Evolutionary conservation across 495 filamentous ascomycete genomes (phyloP), one percentile per base, ranked within the genome.

Genomic region (Bathelium albidoporum): DNA sequence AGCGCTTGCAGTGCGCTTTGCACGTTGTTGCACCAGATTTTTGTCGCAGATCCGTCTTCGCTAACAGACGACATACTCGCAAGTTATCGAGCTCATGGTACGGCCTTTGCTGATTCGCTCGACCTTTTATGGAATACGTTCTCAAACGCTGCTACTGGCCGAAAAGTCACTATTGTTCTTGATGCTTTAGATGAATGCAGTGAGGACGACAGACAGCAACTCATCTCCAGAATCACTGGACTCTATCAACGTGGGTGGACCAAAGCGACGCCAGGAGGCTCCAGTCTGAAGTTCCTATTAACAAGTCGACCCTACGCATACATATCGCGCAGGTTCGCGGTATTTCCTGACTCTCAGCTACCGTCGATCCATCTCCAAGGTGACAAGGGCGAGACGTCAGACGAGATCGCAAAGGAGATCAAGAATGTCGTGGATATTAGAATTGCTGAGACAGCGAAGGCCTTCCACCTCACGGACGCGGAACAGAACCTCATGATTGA

Each of bases 11-110:
- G 62, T 31, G 80, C 80, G 5, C 65, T 83, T 1, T 74, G 73
- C 24, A 73, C 73, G 20, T 65, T 85, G 11, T 65, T 84, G 26
- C 79, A 79, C 61, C 79, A 83, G 65, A 58, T 84, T 1, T 79
- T 81, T 61, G 58, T 49, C 0, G 60, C 68, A 41, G 71, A 67
- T 20, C 69, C 36, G 16, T 32, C 20, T 31, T 72, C 78, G 26
- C 62, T 80, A 59, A 63, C 59, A 2, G 58, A 76, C n/a, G 58
- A 67, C 10, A 71, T 76, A 7, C 44, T 49, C 1, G 36, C 16
- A 0, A 49, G 0, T 18, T 49, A 18, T 5, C 5, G 14, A 49
- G 59, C 70, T 20, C 60, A 67, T 1, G 72, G 72, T 20, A 58
- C 72, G n/a, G 53, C 29, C n/a, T 31, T 82, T 39, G 20, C 62